Conservation (phyloP, 2,329 filamentous ascomycete species). For the Rosellinia necatrix region DNA sequence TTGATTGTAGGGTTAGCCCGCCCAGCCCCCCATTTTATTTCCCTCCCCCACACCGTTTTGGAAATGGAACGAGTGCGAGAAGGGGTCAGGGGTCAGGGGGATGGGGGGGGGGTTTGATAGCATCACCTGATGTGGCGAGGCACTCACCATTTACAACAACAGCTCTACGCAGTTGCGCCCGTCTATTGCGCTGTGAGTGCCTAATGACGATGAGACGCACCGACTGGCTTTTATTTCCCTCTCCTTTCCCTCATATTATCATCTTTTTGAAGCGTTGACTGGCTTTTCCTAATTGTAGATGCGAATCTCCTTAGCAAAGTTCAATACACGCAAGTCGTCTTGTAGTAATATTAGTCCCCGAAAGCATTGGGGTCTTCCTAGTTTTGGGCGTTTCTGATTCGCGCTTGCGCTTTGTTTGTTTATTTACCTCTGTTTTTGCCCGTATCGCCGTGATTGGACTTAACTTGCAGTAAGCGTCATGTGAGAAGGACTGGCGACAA, state of each 20-base stretch:
- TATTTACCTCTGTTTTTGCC: no score
- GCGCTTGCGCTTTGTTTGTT: constrained; percentile 18
- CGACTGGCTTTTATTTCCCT: not conserved
- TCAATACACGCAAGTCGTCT: not conserved
- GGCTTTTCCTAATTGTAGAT: not conserved
- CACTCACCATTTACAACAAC: constrained; percentile 1
- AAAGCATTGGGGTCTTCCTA: not conserved
- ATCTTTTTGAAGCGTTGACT: not conserved
- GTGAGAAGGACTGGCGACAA: constrained; percentile 12
- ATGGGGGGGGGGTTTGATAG: not conserved
- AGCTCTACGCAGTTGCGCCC: not conserved
- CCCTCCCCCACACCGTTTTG: not conserved
- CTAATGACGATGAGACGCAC: not conserved
- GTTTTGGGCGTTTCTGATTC: constrained; percentile 13
- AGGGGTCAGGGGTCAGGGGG: no score
- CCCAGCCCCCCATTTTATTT: not conserved
- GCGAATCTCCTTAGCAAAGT: not conserved
- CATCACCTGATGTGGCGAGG: constrained; percentile 1
- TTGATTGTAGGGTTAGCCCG: constrained; percentile 4
- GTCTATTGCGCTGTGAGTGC: not conserved
- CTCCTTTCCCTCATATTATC: not conserved
- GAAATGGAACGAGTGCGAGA: not conserved
- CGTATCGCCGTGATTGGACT: not conserved
- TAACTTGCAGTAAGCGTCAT: constrained; percentile 23
- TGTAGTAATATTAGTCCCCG: not conserved